Evolutionary conservation across 2,329 filamentous ascomycete genomes (phyloP).

Genomic region (Venturia oleaginea): DNA sequence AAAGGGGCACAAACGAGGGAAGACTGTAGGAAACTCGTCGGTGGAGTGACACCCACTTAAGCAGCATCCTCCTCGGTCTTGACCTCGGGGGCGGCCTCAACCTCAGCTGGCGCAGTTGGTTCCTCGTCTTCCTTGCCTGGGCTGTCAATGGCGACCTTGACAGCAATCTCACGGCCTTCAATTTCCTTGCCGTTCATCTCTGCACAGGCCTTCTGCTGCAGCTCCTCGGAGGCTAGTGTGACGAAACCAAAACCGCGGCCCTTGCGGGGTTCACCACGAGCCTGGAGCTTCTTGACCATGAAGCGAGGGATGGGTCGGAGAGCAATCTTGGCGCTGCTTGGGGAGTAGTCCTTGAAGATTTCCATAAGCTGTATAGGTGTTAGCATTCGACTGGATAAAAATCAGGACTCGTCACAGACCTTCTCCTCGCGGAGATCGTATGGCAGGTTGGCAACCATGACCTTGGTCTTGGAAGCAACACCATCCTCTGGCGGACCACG

Average conservation of each 20-base stretch:
- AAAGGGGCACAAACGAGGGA: not conserved
- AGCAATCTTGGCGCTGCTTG: constrained; percentile 93
- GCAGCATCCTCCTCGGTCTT: constrained; percentile 11
- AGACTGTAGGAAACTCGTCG: not conserved
- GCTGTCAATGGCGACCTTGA: constrained; percentile 99
- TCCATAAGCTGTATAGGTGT: constrained; percentile 71
- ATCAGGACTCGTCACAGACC: constrained; percentile 44
- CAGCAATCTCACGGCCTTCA: constrained; percentile 95
- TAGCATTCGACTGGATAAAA: constrained; percentile 14
- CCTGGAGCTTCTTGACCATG: constrained; percentile 99
- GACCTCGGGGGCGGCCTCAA: constrained; percentile 18
- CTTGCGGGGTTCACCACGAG: constrained; percentile 96
- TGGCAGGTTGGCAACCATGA: constrained; percentile 99
- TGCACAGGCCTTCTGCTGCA: constrained; percentile 90
- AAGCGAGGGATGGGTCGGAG: constrained; percentile 97
- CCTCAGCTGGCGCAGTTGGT: constrained; percentile 34
- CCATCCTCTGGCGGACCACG: constrained; percentile 95
- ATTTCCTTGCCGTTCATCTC: constrained; percentile 99
- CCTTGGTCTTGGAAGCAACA: constrained; percentile 98
- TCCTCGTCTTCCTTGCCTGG: constrained; percentile 94
- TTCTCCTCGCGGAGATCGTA: constrained; percentile 98
- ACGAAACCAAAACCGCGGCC: constrained; percentile 98
- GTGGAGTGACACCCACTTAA: not conserved
- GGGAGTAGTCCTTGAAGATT: constrained; percentile 87
- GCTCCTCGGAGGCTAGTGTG: constrained; percentile 85